Percentiles rank a stretch among this genome's conserved stretches.
These are phyloP conservation scores for Neonectria faginata DNA, from an alignment of 2,329 filamentous ascomycete species.

Conservation along the genomic window DNA sequence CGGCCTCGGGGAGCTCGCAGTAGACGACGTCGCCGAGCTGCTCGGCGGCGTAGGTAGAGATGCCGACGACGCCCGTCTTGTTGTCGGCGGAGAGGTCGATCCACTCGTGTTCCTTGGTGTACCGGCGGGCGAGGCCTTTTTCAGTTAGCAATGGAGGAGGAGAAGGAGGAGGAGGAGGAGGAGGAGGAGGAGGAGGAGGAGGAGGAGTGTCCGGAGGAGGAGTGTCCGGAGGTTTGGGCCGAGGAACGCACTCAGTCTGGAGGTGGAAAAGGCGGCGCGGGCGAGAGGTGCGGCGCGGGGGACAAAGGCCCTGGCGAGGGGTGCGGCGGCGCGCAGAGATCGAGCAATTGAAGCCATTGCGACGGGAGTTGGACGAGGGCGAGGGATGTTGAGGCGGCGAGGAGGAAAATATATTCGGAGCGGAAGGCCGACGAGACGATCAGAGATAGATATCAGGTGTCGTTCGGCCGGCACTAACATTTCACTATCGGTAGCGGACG, in stretches of 20 bases:
- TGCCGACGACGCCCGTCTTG: constrained; percentile 84
- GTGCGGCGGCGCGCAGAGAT: constrained; percentile 63
- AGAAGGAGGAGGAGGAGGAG: background rate
- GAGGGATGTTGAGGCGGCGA: constrained; percentile 11
- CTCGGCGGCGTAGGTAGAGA: constrained; percentile 91
- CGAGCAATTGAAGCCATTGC: constrained; percentile 73
- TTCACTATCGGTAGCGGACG: constrained; percentile 25
- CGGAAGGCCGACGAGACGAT: constrained; percentile 24
- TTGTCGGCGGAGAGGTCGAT: constrained; percentile 87
- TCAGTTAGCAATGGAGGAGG: constrained; percentile 1
- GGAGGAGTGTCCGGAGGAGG: constrained; percentile 6
- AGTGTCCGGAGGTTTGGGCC: constrained; percentile 15
- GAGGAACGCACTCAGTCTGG: constrained; percentile 50
- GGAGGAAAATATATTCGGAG: constrained; percentile 21
- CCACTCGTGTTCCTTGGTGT: constrained; percentile 99
- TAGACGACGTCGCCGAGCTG: constrained; percentile 96
- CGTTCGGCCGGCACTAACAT: constrained; percentile 22
- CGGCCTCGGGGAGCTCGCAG: constrained; percentile 85
- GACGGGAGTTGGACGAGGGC: constrained; percentile 24
- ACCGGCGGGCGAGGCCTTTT: constrained; percentile 76
- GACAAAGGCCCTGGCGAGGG: constrained; percentile 54
- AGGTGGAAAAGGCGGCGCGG: constrained; percentile 61
- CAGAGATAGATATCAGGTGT: constrained; percentile 28
- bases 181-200: background rate
- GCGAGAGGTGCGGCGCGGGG: constrained; percentile 54